Evolutionary conservation across 208 protist species (phyloP).

Genomic region (Tritrichomonas foetus): DNA sequence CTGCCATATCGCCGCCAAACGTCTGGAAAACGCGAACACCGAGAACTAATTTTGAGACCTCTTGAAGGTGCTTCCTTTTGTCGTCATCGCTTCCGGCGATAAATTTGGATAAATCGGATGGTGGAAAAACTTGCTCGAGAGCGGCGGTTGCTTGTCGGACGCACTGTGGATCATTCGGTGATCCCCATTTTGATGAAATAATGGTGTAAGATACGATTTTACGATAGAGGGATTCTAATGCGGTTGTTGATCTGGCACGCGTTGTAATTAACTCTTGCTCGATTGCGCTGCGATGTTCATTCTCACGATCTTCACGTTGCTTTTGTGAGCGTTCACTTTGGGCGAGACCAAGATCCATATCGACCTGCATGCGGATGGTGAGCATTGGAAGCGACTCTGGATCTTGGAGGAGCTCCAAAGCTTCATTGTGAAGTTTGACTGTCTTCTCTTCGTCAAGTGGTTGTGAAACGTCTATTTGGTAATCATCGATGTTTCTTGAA

Average conservation of each 20-base stretch:
- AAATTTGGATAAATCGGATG: constrained; percentile 37
- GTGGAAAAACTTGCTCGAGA: constrained; percentile 43
- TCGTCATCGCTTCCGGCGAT: neutral
- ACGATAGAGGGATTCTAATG: constrained; percentile 38
- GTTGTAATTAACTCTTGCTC: constrained; percentile 44
- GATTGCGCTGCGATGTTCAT: neutral
- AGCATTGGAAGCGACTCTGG: constrained; percentile 41
- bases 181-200: neutral
- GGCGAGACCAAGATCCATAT: constrained; percentile 37
- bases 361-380: constrained; percentile 47
- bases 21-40: constrained; percentile 48
- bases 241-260: neutral
- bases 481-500: neutral
- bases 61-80: constrained; percentile 37
- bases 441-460: neutral
- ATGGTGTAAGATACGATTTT: constrained; percentile 40
- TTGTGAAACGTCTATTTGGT: constrained; percentile 29
- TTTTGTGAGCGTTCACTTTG: neutral
- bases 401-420: constrained; percentile 11
- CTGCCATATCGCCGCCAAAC: constrained; percentile 40
- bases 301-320: neutral
- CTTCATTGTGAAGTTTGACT: neutral
- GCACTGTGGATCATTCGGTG: constrained; percentile 43
- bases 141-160: constrained; percentile 42
- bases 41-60: constrained; percentile 41